These are phyloP conservation scores for Flaveria floridana DNA, from an alignment of 140 eudicot genomes.

Conservation along the genomic window DNA sequence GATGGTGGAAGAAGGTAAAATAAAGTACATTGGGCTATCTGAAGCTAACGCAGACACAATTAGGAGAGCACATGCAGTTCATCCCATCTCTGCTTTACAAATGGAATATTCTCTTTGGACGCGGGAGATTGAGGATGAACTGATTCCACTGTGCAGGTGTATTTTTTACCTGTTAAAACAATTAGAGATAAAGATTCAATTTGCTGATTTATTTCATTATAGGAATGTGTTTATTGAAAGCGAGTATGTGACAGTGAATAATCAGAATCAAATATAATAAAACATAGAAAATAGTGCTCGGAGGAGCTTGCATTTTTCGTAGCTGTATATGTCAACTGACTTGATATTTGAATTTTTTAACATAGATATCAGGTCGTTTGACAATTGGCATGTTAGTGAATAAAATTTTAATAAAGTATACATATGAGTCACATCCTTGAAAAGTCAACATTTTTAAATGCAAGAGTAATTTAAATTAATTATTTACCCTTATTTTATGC, in stretches of 20 bases:
- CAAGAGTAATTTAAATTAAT: not conserved
- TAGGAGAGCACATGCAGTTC: slow-evolving; percentile 76
- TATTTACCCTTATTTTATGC: not conserved
- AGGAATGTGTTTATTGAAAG: not conserved
- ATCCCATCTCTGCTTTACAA: slow-evolving; percentile 72
- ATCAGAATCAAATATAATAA: slow-evolving; percentile 5
- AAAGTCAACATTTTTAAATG: not conserved
- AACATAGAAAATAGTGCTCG: not conserved
- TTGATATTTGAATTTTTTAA: not conserved
- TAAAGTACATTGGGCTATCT: slow-evolving; percentile 69
- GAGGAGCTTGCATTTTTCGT: not conserved
- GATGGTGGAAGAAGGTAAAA: slow-evolving; percentile 75
- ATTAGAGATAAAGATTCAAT: not conserved
- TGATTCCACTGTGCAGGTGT: slow-evolving; percentile 69
- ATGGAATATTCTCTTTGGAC: slow-evolving; percentile 79
- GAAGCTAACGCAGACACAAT: slow-evolving; percentile 71
- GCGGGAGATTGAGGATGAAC: slow-evolving; percentile 66
- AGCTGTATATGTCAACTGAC: not conserved
- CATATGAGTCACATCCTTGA: not conserved
- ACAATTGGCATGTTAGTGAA: not conserved
- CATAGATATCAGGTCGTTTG: not conserved
- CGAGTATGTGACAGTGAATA: not conserved
- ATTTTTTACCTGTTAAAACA: not conserved
- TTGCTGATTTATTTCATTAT: not conserved
- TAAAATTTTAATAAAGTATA: not conserved